A percentile compares a stretch with the other conserved stretches of the same genome.
phyloP scores from a whole-genome alignment of 306 rosid species.

The Lablab purpureus region DNA sequence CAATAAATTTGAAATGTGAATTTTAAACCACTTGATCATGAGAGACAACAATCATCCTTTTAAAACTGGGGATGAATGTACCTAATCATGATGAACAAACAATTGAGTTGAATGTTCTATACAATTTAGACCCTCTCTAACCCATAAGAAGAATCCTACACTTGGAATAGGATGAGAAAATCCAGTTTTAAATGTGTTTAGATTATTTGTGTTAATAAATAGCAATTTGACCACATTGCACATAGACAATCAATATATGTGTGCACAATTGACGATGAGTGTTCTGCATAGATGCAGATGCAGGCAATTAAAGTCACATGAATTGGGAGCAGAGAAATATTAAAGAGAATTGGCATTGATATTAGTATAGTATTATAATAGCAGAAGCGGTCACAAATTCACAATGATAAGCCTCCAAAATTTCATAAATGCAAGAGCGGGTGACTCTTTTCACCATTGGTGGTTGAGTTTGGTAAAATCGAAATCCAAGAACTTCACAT shows the following conservation, averaged over 20 bases:
- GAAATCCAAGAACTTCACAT: slow-evolving; percentile 3
- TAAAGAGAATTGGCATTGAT: slow-evolving; percentile 5
- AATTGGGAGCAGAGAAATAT: slow-evolving; percentile 23
- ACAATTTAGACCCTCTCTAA: too few relatives aligned
- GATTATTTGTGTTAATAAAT: too few relatives aligned
- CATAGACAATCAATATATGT: neutral
- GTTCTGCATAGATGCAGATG: neutral
- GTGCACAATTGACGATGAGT: neutral
- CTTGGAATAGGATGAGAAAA: too few relatives aligned
- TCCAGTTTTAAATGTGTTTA: too few relatives aligned
- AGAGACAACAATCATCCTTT: too few relatives aligned
- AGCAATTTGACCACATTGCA: neutral
- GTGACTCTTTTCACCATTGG: slow-evolving; percentile 18
- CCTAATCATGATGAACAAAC: too few relatives aligned
- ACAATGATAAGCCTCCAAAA: slow-evolving; percentile 41
- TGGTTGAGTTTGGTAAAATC: neutral
- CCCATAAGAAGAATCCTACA: too few relatives aligned
- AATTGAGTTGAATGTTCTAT: too few relatives aligned
- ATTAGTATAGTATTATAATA: slow-evolving; percentile 3
- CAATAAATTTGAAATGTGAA: too few relatives aligned
- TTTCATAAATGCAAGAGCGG: slow-evolving; percentile 36
- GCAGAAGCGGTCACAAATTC: slow-evolving; percentile 26
- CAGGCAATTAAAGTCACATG: slow-evolving; percentile 46
- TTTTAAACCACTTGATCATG: too few relatives aligned
- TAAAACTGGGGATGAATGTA: too few relatives aligned